These are phyloP conservation scores for Penicillium sp. DNA, from an alignment of 2,329 filamentous ascomycete species.

Conservation along the genomic window DNA sequence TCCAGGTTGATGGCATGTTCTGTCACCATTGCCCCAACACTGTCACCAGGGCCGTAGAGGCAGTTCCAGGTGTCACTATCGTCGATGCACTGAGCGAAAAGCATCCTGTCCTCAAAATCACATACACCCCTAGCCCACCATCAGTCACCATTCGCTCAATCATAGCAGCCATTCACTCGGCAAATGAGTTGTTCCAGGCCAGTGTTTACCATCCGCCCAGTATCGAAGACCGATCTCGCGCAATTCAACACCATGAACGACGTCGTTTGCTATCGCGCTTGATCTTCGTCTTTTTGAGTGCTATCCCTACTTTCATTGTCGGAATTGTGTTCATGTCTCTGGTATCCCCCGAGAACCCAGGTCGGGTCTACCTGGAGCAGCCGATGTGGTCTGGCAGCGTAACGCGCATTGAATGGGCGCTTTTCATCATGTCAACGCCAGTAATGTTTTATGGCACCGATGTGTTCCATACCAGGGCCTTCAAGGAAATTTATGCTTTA, in stretches of 20 bases:
- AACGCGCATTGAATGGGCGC: constrained; percentile 73
- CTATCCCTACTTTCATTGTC: constrained; percentile 81
- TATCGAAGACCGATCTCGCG: constrained; percentile 76
- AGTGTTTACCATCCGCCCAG: constrained; percentile 78
- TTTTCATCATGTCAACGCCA: constrained; percentile 80
- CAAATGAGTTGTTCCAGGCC: constrained; percentile 66
- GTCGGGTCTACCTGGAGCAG: constrained; percentile 67
- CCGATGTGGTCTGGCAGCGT: constrained; percentile 70
- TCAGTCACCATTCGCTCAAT: constrained; percentile 75
- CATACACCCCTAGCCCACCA: constrained; percentile 69
- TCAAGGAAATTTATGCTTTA: constrained; percentile 75
- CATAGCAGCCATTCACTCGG: constrained; percentile 64
- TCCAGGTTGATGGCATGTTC: constrained; percentile 71
- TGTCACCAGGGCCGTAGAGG: constrained; percentile 38
- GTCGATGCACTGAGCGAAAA: constrained; percentile 55
- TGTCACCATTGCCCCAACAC: constrained; percentile 68
- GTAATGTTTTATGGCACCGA: constrained; percentile 87
- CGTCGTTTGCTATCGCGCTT: constrained; percentile 69
- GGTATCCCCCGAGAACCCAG: constrained; percentile 59
- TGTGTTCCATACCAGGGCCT: constrained; percentile 75
- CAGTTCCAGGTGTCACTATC: constrained; percentile 50
- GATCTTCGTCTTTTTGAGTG: constrained; percentile 65
- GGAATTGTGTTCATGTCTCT: constrained; percentile 92
- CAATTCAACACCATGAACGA: constrained; percentile 71
- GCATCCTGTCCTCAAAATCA: constrained; percentile 68